Conservation (phyloP, 129 eudicot species). For the Sambucus nigra region DNA sequence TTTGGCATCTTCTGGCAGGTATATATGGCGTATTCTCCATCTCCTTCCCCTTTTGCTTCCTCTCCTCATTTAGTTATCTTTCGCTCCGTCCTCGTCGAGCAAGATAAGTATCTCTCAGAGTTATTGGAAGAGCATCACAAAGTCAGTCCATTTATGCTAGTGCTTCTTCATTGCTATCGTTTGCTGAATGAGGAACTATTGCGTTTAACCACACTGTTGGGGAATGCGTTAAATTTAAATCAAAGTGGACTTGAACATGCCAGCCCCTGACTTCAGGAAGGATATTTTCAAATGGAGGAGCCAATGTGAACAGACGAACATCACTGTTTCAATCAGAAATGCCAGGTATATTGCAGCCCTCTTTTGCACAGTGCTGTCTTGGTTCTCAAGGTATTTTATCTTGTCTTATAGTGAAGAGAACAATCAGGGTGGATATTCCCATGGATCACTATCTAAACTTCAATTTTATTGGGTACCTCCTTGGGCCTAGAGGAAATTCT, state of each 20-base stretch:
- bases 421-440: conserved; percentile 91
- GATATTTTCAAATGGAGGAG: conserved; percentile 85
- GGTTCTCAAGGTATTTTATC: conserved; percentile 92
- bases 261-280: conserved; percentile 99
- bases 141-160: conserved; percentile 65
- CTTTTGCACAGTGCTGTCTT: conserved; percentile 85
- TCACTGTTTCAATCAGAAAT: conserved; percentile 96
- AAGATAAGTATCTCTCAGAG: conserved; percentile 67
- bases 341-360: conserved; percentile 65
- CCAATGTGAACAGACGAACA: conserved; percentile 96
- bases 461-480: conserved; percentile 96
- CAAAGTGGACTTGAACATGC: conserved; percentile 99
- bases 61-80: conserved; percentile 47
- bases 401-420: conserved; percentile 78
- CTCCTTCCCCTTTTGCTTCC: conserved; percentile 55
- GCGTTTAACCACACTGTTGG: conserved; percentile 99
- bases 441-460: conserved; percentile 77
- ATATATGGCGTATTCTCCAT: conserved; percentile 65
- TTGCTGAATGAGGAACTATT: conserved; percentile 91
- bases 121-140: conserved; percentile 73
- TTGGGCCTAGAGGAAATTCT: conserved; percentile 97
- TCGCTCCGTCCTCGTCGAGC: conserved; percentile 43
- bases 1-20: conserved; percentile 65
- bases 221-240: conserved; percentile 97
- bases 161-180: conserved; percentile 63